These are phyloP conservation scores for Pseudoneurospora amorphoporcata DNA, from an alignment of 495 filamentous ascomycete genomes.

Conservation along the genomic window DNA sequence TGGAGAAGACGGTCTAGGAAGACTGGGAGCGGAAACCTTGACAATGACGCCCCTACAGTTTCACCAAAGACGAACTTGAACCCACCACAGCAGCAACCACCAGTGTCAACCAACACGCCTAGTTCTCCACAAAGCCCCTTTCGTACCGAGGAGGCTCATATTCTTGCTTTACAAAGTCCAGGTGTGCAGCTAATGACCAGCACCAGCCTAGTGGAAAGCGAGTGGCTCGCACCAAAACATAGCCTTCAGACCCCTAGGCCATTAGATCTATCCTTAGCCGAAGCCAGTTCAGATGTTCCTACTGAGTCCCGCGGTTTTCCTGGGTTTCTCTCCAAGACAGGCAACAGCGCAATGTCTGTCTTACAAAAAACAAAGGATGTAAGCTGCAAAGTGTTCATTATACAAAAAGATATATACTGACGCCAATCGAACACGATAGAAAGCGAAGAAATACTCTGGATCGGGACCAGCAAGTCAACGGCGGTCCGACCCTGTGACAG, in stretches of 20 bases:
- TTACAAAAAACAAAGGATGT: not conserved
- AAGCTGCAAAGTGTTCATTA: not conserved
- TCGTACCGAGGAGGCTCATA: slow-evolving; percentile 27
- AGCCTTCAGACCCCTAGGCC: not conserved
- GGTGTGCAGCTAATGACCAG: not conserved
- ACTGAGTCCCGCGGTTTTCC: not conserved
- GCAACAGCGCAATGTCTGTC: not conserved
- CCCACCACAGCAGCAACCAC: not conserved
- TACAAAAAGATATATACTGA: not conserved
- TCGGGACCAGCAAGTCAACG: not conserved
- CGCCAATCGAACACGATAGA: not conserved
- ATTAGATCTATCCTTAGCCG: not conserved
- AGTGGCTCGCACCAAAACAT: slow-evolving; percentile 12
- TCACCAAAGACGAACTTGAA: slow-evolving; percentile 12
- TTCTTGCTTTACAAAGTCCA: slow-evolving; percentile 21
- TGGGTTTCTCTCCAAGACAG: not conserved
- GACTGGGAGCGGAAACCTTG: slow-evolving; percentile 13
- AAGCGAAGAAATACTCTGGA: not conserved
- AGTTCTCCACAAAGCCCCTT: slow-evolving; percentile 16
- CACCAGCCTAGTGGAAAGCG: slow-evolving; percentile 1
- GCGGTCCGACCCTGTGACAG: not conserved
- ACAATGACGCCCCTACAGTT: slow-evolving; percentile 5
- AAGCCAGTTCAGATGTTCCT: not conserved
- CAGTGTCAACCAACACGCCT: not conserved
- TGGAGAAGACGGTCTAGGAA: slow-evolving; percentile 29